Base-by-base conservation (phyloP, 768 basidiomycete genomes). In the Clathrus columnatus region DNA sequence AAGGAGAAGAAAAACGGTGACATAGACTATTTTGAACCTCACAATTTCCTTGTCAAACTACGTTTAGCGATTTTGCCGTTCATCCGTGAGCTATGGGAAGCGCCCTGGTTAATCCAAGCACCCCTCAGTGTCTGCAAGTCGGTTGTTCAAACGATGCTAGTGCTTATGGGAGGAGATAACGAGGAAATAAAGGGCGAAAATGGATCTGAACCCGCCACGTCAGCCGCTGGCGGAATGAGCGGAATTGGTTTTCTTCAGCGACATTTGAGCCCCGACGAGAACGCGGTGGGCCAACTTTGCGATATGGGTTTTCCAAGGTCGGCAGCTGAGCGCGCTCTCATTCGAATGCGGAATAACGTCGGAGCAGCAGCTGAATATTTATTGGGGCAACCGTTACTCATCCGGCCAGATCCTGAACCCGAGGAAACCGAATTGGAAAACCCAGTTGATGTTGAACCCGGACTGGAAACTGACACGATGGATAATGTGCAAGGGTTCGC, bases 291-390 rank as follows among this genome's bases (percentile, higher is more conserved):
- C 50, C 87, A 91, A 62, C 75, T 98, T 53, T 85, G 82, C 8
- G 96, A 98, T 63, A 98, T 99, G 96, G 96, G 96, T 46, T 99
- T 98, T 74, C 82, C 87, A 30, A 82, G 92, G n/a, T 78, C 82
- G 42, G 89, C 90, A 11, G 91, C 85, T 1, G 87, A 89, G 64
- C 79, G 84, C 51, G 95, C 95, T 4, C 73, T 99, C 36, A 68
- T 77, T 18, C 87, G 94, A 10, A 83, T 86, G 4, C 82, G 86
- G 59, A 98, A 98, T 68, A 93, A 96, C 63, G 75, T 96, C 63
- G 83, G 77, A 44, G 82, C 87, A 4, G 96, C 96, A 4, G 86
- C 95, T 0, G 94, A 98, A 61, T 72, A 88, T 3, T 76, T 99
- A 1, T 73, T 99, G 14, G 77, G 81, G 0, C 86, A 93, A 61